Percentiles rank a stretch among this genome's conserved stretches.
Evolutionary conservation across 306 rosid species (phyloP).

Genomic region (Arachis hypogaea): DNA sequence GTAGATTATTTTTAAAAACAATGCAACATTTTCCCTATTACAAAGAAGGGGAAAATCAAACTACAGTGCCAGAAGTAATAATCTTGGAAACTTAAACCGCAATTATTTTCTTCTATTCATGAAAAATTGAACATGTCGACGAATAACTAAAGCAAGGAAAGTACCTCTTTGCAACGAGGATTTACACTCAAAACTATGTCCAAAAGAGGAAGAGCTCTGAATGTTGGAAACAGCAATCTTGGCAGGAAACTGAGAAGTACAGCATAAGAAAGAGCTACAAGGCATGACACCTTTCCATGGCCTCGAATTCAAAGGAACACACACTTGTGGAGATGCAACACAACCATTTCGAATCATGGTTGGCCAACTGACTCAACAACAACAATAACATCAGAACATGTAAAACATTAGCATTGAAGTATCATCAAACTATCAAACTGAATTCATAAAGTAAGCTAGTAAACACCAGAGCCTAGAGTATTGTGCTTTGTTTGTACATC

Average conservation of each 20-base stretch:
- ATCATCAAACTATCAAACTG: too few relatives aligned
- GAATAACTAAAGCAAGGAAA: constrained; percentile 20
- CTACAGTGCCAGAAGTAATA: not conserved
- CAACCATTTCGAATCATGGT: constrained; percentile 65
- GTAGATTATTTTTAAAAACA: not conserved
- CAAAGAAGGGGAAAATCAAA: constrained; percentile 3
- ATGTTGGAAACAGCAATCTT: constrained; percentile 49
- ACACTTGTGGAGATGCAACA: constrained; percentile 54
- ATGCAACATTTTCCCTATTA: not conserved
- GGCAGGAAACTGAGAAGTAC: constrained; percentile 43
- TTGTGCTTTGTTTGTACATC: too few relatives aligned
- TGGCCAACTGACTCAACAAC: constrained; percentile 42
- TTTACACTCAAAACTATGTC: constrained; percentile 44
- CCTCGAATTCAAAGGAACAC: constrained; percentile 46
- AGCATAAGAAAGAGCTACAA: constrained; percentile 34
- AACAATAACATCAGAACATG: not conserved
- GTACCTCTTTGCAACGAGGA: constrained; percentile 45
- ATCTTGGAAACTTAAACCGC: not conserved
- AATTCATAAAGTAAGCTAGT: too few relatives aligned
- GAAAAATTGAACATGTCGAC: not conserved
- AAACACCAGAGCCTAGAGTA: too few relatives aligned
- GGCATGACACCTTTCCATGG: constrained; percentile 33
- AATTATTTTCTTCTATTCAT: not conserved
- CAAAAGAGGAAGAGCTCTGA: constrained; percentile 48
- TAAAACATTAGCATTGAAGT: too few relatives aligned